A percentile compares a stretch with the other conserved stretches of the same genome.
Evolutionary conservation across 1,284 basidiomycete species (phyloP).

Genomic region (Apiotrichum montevideense): DNA sequence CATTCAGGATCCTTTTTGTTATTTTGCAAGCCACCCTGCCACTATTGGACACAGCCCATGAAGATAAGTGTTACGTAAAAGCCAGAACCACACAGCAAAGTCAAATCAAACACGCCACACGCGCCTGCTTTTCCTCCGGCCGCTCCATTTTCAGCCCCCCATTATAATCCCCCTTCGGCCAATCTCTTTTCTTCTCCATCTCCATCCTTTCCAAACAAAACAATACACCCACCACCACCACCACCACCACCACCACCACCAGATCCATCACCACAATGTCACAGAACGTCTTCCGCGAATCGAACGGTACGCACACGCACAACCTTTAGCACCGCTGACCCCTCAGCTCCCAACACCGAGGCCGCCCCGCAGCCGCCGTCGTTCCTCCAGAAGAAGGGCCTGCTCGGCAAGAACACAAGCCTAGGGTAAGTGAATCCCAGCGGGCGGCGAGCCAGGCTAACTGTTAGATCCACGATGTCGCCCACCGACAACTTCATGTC

Average conservation of each 20-base stretch:
- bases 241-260: constrained; percentile 3
- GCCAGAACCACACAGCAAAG: too few species aligned
- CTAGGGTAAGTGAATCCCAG: constrained; percentile 21
- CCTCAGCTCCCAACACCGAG: neutral
- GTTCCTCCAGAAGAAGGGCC: constrained; percentile 44
- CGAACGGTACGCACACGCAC: constrained; percentile 11
- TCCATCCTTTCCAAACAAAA: neutral
- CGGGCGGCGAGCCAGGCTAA: constrained; percentile 9
- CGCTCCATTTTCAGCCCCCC: too few species aligned
- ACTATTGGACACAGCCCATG: too few species aligned
- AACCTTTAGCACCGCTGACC: neutral
- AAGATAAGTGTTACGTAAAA: too few species aligned
- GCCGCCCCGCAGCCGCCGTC: constrained; percentile 18
- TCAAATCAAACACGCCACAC: constrained; percentile 8
- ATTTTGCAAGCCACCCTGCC: too few species aligned
- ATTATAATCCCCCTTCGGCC: neutral
- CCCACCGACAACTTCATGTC: constrained; percentile 90
- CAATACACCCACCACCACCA: neutral
- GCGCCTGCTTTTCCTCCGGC: constrained; percentile 15
- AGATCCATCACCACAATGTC: constrained; percentile 6
- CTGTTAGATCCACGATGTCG: constrained; percentile 58
- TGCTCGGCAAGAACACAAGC: constrained; percentile 23
- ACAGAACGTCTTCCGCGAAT: constrained; percentile 19
- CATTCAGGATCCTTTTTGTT: too few species aligned
- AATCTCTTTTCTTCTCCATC: neutral